Base-by-base conservation (phyloP, 2,329 filamentous ascomycete genomes). In the Metarhizium brunneum region DNA sequence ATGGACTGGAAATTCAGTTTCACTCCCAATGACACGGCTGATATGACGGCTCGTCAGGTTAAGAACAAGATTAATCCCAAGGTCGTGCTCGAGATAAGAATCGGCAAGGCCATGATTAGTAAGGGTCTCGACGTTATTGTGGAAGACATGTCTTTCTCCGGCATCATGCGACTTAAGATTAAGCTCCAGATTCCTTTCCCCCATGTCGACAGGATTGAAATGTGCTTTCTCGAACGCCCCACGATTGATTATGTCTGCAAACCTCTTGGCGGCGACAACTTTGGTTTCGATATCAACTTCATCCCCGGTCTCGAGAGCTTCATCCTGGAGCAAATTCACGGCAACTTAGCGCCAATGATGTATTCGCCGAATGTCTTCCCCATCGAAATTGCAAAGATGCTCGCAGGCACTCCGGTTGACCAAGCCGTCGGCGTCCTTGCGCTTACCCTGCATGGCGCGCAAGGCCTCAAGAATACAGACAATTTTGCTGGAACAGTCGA, bases 1-100 rank as follows among this genome's bases (percentile, higher is more conserved):
- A 99, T 99, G 94, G 94, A 99, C 69, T 99, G 94, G 94, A 96
- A 95, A 66, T 99, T 99, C 73, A 97, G 92, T 78, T 99, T 99
- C 75, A 97, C 90, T 0, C 94, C 94, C 38, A 97, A 94, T 62
- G 95, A 99, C 70, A 88, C 83, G 2, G 85, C 88, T 62, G 94
- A 99, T 70, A 84, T 99, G 81, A 99, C 94, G 2, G 78, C 86
- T 2, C 84, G 87, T 58, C 94, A 99, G 70, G 74, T 96, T 66
- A 92, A 89, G 77, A 91, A 92, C 77, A 96, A 96, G 77, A 83
- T 97, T 71, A 97, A 99, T 68, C 94, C 94, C 55, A 99, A 97
- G 74, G 80, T 99, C 56, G 90, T 97, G 11, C 82, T 99, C 30
- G 94, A 99, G 69, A 91, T 99, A 55, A 86, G 94, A 60, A 80